Base-by-base conservation (phyloP, 2,329 filamentous ascomycete genomes). In the Epichloe coenophiala region DNA sequence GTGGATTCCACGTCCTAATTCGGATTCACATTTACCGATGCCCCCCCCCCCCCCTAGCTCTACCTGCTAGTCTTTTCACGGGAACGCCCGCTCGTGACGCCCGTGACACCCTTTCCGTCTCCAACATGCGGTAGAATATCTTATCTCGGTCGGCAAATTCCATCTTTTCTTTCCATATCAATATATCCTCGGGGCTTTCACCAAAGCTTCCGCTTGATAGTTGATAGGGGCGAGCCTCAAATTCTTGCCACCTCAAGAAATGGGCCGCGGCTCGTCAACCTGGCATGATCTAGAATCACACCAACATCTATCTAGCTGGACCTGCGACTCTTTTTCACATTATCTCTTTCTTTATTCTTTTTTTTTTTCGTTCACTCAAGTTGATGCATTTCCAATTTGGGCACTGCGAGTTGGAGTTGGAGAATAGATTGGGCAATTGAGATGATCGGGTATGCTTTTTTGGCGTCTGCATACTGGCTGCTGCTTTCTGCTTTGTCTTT, bases 1-100 rank as follows among this genome's bases (percentile, higher is more conserved):
- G 53, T 66, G 49, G 66, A 69, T 13, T 46, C 37, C 31, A 39
- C 19, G 31, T 13, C n/a, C 19, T 43, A n/a, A 43, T 17, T n/a
- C 4, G 9, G 21, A 13, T 19, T 15, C 41, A 27, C 23, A 6
- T 19, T 15, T 13, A 27, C 23, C 4, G 41, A 43, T 31, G 27
- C 8, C 3, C 21, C 3, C 7, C 27, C 3, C 7, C 27, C 2
- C 3, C 9, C 9, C 9, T 11, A 31, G 27, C 27, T 31, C 9
- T 31, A 31, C 27, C 27, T 11, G 27, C 27, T 31, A 31, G 27
- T 31, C 8, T 31, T 9, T 31, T 31, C 8, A 31, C 27, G 27
- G 27, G 9, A 31, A 31, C 9, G 27, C 8, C 8, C 17, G 17
- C 17, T 17, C 27, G 27, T 31, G 27, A 31, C 27, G 23, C 23